Conservation (phyloP, 2,329 filamentous ascomycete species). For the Lachnellula willkommii region DNA sequence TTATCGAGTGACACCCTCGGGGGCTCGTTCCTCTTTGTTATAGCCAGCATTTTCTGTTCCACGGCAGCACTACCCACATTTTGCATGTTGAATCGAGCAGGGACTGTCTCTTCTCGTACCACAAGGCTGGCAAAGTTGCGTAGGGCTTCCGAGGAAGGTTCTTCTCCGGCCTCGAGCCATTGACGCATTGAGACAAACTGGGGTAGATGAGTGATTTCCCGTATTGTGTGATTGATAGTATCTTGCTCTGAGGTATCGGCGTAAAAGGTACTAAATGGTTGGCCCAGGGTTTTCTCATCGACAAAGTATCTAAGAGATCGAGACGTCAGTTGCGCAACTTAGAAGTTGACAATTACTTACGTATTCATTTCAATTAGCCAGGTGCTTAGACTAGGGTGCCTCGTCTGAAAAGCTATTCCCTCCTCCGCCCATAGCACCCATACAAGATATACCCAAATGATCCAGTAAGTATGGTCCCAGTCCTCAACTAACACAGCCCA, state of each 20-base stretch:
- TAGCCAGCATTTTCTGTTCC: neutral
- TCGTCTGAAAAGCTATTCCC: conserved; percentile 5
- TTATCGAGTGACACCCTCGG: neutral
- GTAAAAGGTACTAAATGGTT: neutral
- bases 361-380: conserved; percentile 10
- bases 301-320: neutral
- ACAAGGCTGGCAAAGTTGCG: conserved; percentile 21
- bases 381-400: conserved; percentile 3
- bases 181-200: neutral
- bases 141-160: neutral
- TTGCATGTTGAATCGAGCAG: conserved; percentile 6
- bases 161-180: neutral
- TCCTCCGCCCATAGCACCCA: conserved; percentile 11
- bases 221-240: conserved; percentile 16
- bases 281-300: neutral
- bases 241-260: conserved; percentile 11
- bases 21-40: neutral
- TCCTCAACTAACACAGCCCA: conserved; percentile 23
- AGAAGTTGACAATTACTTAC: neutral
- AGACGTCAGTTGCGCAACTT: neutral
- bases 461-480: conserved; percentile 25
- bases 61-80: neutral
- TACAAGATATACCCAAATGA: conserved; percentile 23
- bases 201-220: conserved; percentile 5
- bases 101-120: conserved; percentile 15